Conservation (phyloP, 495 filamentous ascomycete genomes). For the Barbatosphaeria neglecta region DNA sequence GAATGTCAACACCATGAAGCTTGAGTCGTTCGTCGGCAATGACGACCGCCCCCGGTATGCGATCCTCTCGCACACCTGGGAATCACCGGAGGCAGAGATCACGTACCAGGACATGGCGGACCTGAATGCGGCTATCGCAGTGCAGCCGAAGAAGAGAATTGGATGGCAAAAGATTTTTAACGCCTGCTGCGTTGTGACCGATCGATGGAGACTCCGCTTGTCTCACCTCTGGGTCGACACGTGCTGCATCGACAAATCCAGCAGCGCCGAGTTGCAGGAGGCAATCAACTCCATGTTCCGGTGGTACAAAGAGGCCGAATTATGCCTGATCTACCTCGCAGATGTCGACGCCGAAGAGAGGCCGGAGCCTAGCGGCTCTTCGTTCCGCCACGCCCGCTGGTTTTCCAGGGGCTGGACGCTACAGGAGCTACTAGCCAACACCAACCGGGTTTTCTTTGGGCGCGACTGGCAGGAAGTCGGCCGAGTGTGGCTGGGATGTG, state of each 20-base stretch:
- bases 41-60: conserved; percentile 3
- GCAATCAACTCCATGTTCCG: conserved; percentile 1
- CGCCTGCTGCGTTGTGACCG: conserved; percentile 10
- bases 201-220: neutral
- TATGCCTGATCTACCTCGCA: neutral
- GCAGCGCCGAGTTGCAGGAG: conserved; percentile 12
- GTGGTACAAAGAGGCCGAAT: conserved; percentile 9
- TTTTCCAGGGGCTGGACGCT: conserved; percentile 17
- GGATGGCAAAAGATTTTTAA: conserved; percentile 15
- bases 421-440: conserved; percentile 3
- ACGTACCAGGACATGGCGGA: conserved; percentile 6
- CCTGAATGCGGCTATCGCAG: neutral
- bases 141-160: neutral
- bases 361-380: conserved; percentile 2
- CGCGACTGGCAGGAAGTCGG: conserved; percentile 1
- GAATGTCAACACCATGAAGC: neutral
- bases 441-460: neutral
- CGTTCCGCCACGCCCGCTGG: conserved; percentile 4
- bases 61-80: conserved; percentile 12
- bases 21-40: neutral
- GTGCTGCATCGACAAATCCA: conserved; percentile 25
- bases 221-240: conserved; percentile 32
- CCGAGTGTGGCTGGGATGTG: neutral
- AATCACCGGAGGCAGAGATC: conserved; percentile 3
- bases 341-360: conserved; percentile 6